Base-by-base conservation (phyloP, 2,329 filamentous ascomycete genomes). In the Hymenoscyphus scutula region DNA sequence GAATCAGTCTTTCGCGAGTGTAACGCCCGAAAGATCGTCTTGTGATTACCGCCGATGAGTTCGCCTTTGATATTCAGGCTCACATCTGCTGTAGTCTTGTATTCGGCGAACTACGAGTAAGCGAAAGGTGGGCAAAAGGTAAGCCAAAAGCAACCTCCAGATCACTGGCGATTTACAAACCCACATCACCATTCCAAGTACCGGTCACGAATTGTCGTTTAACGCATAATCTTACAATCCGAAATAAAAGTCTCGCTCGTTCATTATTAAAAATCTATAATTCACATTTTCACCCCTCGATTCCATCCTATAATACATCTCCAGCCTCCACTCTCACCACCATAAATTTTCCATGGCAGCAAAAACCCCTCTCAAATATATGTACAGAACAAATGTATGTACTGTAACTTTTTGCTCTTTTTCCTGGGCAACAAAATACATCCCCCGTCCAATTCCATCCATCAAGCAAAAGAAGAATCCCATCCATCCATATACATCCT, bases 401-500 rank as follows among this genome's bases (percentile, higher is more conserved):
- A 51, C 45, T 51, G 45, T 51, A 25, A 15, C 45, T 51, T 51
- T 51, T 51, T 51, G 2, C 6, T 45, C 38, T 45, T n/a, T 7
- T 23, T 17, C 38, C n/a, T 51, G 13, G 19, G n/a, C 5, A 13
- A n/a, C n/a, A 23, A 23, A 8, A 45, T 6, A 45, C 8, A 41
- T 19, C 41, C 45, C 45, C 45, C 7, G 11, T n/a, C 38, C 38
- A 17, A 17, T 41, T 25, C 45, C 45, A 51, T 51, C 45, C 45
- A 48, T 48, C 19, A 48, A n/a, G 8, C 17, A n/a, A 48, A 48
- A 19, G 11, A 19, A n/a, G n/a, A 23, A 51, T 48, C 17, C 17
- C 38, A 45, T 45, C 41, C 41, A 48, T 48, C 41, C 41, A 48
- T 48, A 48, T 48, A 48, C 41, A 48, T 23, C 41, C n/a, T 48